These are phyloP conservation scores for Colletotrichum cuscutae DNA, from an alignment of 2,329 filamentous ascomycete species.

Conservation along the genomic window DNA sequence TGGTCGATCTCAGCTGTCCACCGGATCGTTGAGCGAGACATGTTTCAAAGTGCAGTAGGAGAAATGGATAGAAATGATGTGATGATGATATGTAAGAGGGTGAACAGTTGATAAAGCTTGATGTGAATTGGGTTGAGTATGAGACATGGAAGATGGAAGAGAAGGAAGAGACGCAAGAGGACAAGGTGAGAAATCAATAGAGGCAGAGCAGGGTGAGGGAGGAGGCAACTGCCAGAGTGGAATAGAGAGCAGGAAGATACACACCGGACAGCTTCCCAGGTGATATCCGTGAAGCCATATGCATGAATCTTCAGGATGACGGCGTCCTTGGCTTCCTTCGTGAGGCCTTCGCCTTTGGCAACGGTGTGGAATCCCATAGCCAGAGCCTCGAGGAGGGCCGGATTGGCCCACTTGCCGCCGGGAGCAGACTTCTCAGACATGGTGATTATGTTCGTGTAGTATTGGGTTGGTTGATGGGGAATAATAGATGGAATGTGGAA, in stretches of 20 bases:
- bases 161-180: not conserved
- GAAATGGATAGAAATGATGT: not conserved
- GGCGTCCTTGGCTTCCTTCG: slow-evolving; percentile 40
- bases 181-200: not conserved
- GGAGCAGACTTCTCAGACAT: slow-evolving; percentile 5
- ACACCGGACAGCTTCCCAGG: slow-evolving; percentile 58
- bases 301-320: slow-evolving; percentile 46
- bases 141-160: slow-evolving; percentile 5
- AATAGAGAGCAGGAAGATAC: slow-evolving; percentile 30
- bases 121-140: slow-evolving; percentile 15
- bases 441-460: not conserved
- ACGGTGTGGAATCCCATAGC: slow-evolving; percentile 44
- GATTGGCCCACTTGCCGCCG: slow-evolving; percentile 45
- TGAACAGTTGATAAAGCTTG: not conserved
- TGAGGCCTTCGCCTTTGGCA: slow-evolving; percentile 41
- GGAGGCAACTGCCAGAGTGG: not conserved
- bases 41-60: not conserved
- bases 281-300: slow-evolving; percentile 45
- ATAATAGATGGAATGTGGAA: not conserved
- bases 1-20: slow-evolving; percentile 56
- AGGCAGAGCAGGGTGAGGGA: not conserved
- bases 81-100: not conserved
- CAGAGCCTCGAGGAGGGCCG: slow-evolving; percentile 47
- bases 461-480: slow-evolving; percentile 34
- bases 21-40: slow-evolving; percentile 43